Conservation (phyloP, 371 early-diverging fungal genomes). For the Parasitella parasitica region DNA sequence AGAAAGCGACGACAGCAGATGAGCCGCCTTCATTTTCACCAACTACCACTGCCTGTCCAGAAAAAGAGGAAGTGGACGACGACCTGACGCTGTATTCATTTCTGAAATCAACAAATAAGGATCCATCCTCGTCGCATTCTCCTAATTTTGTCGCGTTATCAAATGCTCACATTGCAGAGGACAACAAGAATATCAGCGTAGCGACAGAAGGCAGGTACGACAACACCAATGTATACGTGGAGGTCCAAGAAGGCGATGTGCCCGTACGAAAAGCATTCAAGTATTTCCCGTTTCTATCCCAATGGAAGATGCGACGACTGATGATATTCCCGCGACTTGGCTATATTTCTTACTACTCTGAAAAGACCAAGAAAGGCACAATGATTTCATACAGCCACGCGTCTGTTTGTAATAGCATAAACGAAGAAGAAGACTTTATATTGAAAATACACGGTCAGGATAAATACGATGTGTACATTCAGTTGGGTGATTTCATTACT, state of each 20-base stretch:
- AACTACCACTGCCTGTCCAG: neutral
- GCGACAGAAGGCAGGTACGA: neutral
- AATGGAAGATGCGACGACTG: constrained; percentile 55
- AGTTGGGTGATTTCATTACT: constrained; percentile 44
- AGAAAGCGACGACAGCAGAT: neutral
- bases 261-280: constrained; percentile 48
- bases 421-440: constrained; percentile 42
- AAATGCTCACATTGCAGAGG: no score
- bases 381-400: constrained; percentile 48
- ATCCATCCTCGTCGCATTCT: no score
- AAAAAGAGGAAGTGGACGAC: neutral
- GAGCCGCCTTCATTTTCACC: neutral
- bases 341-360: constrained; percentile 52
- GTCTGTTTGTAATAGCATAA: constrained; percentile 28
- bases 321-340: constrained; percentile 51
- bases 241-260: constrained; percentile 44
- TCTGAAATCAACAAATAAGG: neutral
- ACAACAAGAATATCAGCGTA: no score
- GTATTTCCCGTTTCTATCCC: constrained; percentile 48
- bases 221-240: constrained; percentile 18
- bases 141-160: no score
- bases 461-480: constrained; percentile 42
- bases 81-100: neutral
- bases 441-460: constrained; percentile 47
- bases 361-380: constrained; percentile 40